Evolutionary conservation across 441 rosid species (phyloP), one percentile per base, ranked within the genome.

Genomic region (Aleurites moluccanus): DNA sequence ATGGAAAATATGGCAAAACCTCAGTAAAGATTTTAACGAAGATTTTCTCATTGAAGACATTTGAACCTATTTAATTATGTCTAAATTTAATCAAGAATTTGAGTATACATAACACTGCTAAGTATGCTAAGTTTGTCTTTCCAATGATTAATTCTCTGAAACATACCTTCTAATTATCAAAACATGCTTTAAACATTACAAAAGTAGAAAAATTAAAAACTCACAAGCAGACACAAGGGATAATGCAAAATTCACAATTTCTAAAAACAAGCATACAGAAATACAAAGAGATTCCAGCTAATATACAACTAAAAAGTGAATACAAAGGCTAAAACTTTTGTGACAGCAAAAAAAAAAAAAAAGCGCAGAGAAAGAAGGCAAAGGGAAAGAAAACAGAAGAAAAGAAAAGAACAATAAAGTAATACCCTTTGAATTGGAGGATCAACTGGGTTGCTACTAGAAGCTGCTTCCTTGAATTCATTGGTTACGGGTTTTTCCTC

Each of bases 401-500:
- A 69, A 11, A 64, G 57, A 35, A 63, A 27, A 10, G 10, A 21
- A 13, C 38, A 40, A 6, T 11, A 28, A 47, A 23, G 59, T 35
- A 68, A 50, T 77, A 82, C 90, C 79, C 69, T 75, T 71, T 75
- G 84, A 80, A 74, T 55, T 16, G 79, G 61, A 81, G 78, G 40
- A 79, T 80, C 78, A 81, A 49, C 61, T 49, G 76, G 42, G 76
- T 42, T 25, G 52, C 69, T 25, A 40, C 62, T 71, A 57, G 56
- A 60, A 80, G 72, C 59, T 35, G 61, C 64, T 74, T 76, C 81
- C 30, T 71, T 76, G 49, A 45, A 60, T 63, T 78, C 47, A 47
- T 80, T 49, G 15, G 21, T 27, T 8, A 52, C 45, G 33, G 75
- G 57, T 55, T 81, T 75, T 53, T 76, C 80, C 75, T 84, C 83